Conservation (phyloP, 768 basidiomycete genomes). For the Pleurotus citrinopileatus region DNA sequence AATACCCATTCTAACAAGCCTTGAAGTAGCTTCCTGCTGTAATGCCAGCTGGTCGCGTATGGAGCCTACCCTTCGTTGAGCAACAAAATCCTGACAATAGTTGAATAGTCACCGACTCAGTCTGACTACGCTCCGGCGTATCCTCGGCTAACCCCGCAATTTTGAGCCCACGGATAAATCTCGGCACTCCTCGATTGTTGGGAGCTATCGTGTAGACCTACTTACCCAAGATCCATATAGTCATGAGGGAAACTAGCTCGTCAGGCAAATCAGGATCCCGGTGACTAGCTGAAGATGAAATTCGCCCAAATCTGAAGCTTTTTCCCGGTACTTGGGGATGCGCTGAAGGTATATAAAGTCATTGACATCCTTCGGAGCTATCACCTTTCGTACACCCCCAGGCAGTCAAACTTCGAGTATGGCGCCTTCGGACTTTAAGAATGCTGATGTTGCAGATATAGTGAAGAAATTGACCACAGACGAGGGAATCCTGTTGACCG, state of each 20-base stretch:
- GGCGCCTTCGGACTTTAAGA: conserved; percentile 69
- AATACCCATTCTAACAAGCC: too few species aligned
- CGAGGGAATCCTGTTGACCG: conserved; percentile 69
- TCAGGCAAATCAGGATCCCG: not conserved
- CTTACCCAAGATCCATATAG: not conserved
- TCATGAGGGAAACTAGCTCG: not conserved
- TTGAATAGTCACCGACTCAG: too few species aligned
- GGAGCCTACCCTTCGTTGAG: not conserved
- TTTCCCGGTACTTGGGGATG: too few species aligned
- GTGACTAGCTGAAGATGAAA: too few species aligned
- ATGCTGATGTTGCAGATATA: conserved; percentile 57
- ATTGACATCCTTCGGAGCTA: too few species aligned
- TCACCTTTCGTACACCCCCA: not conserved
- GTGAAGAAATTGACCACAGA: conserved; percentile 68
- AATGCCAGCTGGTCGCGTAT: not conserved
- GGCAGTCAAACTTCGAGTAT: conserved; percentile 30
- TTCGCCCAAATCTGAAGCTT: too few species aligned
- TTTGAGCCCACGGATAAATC: not conserved
- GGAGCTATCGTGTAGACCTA: not conserved
- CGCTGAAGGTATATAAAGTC: too few species aligned
- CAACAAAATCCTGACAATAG: not conserved
- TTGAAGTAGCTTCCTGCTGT: too few species aligned
- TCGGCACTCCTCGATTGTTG: not conserved
- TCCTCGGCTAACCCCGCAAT: not conserved
- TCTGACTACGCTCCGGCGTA: not conserved